Conservation (phyloP, 768 basidiomycete genomes). For the Hirschioporus abietinus region DNA sequence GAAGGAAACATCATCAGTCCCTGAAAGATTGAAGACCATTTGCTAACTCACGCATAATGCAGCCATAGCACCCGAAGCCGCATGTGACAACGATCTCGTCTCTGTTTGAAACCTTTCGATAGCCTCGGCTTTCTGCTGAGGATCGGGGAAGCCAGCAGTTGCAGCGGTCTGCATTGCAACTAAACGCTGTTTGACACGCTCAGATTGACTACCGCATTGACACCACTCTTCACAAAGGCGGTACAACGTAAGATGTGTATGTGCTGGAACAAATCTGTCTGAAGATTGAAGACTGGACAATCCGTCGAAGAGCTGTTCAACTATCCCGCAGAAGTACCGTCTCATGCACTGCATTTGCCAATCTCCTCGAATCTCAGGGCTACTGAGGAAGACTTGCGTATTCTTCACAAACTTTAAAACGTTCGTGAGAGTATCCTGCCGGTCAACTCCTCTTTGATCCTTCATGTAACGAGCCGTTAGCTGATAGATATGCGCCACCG, state of each 20-base stretch:
- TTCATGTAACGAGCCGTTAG: conserved; percentile 76
- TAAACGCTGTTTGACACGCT: conserved; percentile 64
- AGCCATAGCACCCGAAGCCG: conserved; percentile 84
- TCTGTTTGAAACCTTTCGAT: conserved; percentile 64
- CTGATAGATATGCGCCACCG: conserved; percentile 84
- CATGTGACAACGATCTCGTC: conserved; percentile 65
- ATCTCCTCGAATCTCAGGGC: conserved; percentile 67
- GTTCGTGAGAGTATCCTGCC: conserved; percentile 68
- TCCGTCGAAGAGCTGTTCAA: conserved; percentile 82
- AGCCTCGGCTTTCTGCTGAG: conserved; percentile 40
- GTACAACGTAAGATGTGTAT: conserved; percentile 76
- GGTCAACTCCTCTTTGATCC: conserved; percentile 59
- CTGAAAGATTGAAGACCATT: conserved; percentile 5
- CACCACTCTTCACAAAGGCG: conserved; percentile 93
- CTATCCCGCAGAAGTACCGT: conserved; percentile 85
- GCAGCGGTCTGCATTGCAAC: conserved; percentile 67
- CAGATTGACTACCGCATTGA: conserved; percentile 71
- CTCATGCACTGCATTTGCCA: conserved; percentile 75
- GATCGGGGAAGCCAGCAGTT: conserved; percentile 47
- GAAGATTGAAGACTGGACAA: conserved; percentile 64
- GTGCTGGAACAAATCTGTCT: conserved; percentile 69
- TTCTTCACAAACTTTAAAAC: conserved; percentile 84
- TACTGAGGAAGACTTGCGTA: conserved; percentile 72
- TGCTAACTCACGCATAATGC: conserved; percentile 70
- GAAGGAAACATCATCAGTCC: neutral